Evolutionary conservation across 78 protist genomes (phyloP).

Genomic region (Mantamonas sphyraenae): DNA sequence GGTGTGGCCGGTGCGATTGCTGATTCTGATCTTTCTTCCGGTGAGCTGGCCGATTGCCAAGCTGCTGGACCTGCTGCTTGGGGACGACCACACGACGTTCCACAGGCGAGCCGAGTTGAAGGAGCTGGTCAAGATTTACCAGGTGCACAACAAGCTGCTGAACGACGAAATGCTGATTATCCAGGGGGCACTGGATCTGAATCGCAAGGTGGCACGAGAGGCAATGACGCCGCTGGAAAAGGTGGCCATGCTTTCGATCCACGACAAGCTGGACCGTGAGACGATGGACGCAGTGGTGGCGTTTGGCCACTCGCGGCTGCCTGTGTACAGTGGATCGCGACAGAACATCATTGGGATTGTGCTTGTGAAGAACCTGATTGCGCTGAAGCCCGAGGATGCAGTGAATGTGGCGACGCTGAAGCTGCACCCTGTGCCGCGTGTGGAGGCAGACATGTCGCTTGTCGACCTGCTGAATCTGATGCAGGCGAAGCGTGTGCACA

Average conservation of each 20-base stretch:
- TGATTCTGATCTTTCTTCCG: too few relatives aligned
- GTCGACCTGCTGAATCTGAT: not conserved
- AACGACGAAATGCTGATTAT: constrained; percentile 24
- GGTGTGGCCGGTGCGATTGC: constrained; percentile 30
- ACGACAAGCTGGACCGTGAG: constrained; percentile 3
- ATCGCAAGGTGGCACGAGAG: not conserved
- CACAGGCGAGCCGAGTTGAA: constrained; percentile 32
- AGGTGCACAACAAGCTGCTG: constrained; percentile 8
- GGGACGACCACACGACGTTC: constrained; percentile 27
- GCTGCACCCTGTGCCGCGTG: not conserved
- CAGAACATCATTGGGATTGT: constrained; percentile 22
- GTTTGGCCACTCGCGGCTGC: constrained; percentile 6
- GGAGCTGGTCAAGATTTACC: constrained; percentile 29
- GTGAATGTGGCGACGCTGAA: not conserved
- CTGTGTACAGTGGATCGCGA: constrained; percentile 8
- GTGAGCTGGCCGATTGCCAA: constrained; percentile 22
- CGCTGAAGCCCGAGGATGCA: not conserved
- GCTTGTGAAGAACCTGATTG: constrained; percentile 11
- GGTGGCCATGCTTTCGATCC: constrained; percentile 28
- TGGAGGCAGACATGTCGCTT: not conserved
- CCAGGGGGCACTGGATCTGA: constrained; percentile 29
- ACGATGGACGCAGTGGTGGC: not conserved
- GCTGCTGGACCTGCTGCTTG: constrained; percentile 42
- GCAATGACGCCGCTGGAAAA: constrained; percentile 36
- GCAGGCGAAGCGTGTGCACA: constrained; percentile 11